Conservation (phyloP, 2,329 filamentous ascomycete species). For the Aspergillus candidus region DNA sequence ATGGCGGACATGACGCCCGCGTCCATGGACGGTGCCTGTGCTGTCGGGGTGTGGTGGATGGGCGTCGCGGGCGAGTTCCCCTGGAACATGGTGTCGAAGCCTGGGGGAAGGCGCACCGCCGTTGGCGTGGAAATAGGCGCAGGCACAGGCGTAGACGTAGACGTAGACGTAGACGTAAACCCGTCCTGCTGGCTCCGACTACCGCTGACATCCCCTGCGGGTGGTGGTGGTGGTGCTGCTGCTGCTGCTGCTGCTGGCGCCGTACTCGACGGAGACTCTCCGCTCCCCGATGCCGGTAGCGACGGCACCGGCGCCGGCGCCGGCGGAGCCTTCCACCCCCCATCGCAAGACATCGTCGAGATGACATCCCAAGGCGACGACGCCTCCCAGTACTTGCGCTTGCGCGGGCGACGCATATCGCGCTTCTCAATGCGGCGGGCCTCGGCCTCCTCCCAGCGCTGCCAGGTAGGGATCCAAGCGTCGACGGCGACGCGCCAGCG, state of each 20-base stretch:
- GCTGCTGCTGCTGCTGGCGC: not conserved
- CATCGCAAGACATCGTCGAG: constrained; percentile 6
- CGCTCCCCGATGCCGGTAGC: not conserved
- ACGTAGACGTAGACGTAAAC: not conserved
- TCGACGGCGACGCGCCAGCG: constrained; percentile 35
- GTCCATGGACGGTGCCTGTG: constrained; percentile 13
- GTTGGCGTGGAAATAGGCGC: constrained; percentile 8
- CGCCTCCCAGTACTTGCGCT: constrained; percentile 20
- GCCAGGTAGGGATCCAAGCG: constrained; percentile 39
- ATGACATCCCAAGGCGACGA: constrained; percentile 7
- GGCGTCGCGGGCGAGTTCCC: not conserved
- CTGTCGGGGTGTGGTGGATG: constrained; percentile 1
- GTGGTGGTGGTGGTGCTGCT: no score
- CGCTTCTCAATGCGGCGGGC: constrained; percentile 32
- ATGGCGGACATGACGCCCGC: constrained; percentile 28
- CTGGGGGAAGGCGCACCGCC: constrained; percentile 30
- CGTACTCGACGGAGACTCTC: not conserved
- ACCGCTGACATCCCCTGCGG: no score
- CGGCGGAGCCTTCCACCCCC: not conserved
- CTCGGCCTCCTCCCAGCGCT: constrained; percentile 34
- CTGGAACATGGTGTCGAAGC: constrained; percentile 36
- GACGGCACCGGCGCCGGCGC: no score
- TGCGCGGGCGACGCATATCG: constrained; percentile 29
- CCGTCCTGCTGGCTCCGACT: not conserved
- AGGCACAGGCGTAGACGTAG: constrained; percentile 4